A percentile compares a stretch with the other conserved stretches of the same genome.
These are phyloP conservation scores for Fusarium chuoi DNA, from an alignment of 2,329 filamentous ascomycete genomes.

Conservation along the genomic window DNA sequence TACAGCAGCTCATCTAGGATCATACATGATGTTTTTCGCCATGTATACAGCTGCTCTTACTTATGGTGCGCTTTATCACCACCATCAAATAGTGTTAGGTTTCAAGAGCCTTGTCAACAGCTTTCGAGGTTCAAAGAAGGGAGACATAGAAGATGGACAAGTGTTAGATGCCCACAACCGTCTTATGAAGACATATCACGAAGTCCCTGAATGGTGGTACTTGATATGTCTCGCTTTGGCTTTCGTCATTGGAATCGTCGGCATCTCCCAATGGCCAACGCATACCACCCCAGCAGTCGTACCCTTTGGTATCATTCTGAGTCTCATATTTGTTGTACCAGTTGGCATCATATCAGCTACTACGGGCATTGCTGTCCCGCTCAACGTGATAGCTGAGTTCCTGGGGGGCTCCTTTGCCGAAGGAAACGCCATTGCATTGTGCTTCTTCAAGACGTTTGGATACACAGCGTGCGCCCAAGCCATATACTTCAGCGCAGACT, in stretches of 20 bases:
- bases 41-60: constrained; percentile 54
- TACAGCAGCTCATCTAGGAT: constrained; percentile 48
- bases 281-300: constrained; percentile 56
- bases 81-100: constrained; percentile 51
- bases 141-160: constrained; percentile 31
- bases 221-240: constrained; percentile 46
- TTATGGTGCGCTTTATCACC: constrained; percentile 54
- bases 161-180: constrained; percentile 55
- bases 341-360: constrained; percentile 57
- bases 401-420: constrained; percentile 56
- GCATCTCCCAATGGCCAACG: constrained; percentile 54
- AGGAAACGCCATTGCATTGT: constrained; percentile 59
- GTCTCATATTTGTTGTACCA: constrained; percentile 56
- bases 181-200: constrained; percentile 58
- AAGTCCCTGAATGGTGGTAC: constrained; percentile 62
- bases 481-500: constrained; percentile 49
- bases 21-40: constrained; percentile 55
- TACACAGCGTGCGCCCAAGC: constrained; percentile 51
- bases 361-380: constrained; percentile 53
- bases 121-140: constrained; percentile 41
- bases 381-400: constrained; percentile 61
- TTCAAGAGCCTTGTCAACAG: constrained; percentile 48
- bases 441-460: constrained; percentile 58
- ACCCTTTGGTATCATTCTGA: constrained; percentile 55
- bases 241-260: constrained; percentile 49